These are phyloP conservation scores for Clarireedia sp. DNA, from an alignment of 2,329 filamentous ascomycete species.

Conservation along the genomic window DNA sequence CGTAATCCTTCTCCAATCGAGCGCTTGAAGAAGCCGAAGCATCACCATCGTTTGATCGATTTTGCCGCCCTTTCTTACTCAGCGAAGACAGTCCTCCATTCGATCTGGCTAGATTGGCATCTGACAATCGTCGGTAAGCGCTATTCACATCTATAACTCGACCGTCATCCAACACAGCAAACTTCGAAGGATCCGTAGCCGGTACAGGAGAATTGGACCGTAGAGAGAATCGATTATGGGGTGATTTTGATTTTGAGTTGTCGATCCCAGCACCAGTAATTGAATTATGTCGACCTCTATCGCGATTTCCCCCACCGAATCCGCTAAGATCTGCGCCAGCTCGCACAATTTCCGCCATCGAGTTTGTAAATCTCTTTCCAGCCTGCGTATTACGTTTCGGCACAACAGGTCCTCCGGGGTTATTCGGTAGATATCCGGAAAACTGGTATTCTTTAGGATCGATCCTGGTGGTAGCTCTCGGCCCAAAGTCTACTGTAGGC, in stretches of 20 bases:
- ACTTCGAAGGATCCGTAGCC: slow-evolving; percentile 27
- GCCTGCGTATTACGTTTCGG: slow-evolving; percentile 46
- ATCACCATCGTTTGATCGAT: slow-evolving; percentile 19
- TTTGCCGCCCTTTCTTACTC: slow-evolving; percentile 17
- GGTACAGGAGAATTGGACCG: slow-evolving; percentile 26
- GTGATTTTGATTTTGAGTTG: slow-evolving; percentile 25
- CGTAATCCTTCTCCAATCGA: slow-evolving; percentile 27
- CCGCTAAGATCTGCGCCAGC: slow-evolving; percentile 42
- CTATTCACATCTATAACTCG: slow-evolving; percentile 58
- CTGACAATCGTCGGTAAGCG: slow-evolving; percentile 63
- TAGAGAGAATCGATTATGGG: slow-evolving; percentile 23
- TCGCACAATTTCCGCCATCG: slow-evolving; percentile 48
- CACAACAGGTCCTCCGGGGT: slow-evolving; percentile 33
- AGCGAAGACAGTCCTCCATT: slow-evolving; percentile 52
- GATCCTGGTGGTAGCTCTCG: slow-evolving; percentile 26
- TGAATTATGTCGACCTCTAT: slow-evolving; percentile 23
- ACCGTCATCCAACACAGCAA: slow-evolving; percentile 49
- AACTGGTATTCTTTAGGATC: slow-evolving; percentile 55
- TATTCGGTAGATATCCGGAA: slow-evolving; percentile 47
- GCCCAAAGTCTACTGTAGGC: slow-evolving; percentile 39
- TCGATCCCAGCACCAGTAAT: slow-evolving; percentile 16
- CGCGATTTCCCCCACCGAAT: slow-evolving; percentile 19
- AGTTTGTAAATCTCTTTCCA: slow-evolving; percentile 33
- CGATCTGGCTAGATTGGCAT: slow-evolving; percentile 59
- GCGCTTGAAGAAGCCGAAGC: slow-evolving; percentile 9